phyloP scores from a whole-genome alignment of 2,329 filamentous ascomycete genomes.

The Colletotrichum euphorbiae region DNA sequence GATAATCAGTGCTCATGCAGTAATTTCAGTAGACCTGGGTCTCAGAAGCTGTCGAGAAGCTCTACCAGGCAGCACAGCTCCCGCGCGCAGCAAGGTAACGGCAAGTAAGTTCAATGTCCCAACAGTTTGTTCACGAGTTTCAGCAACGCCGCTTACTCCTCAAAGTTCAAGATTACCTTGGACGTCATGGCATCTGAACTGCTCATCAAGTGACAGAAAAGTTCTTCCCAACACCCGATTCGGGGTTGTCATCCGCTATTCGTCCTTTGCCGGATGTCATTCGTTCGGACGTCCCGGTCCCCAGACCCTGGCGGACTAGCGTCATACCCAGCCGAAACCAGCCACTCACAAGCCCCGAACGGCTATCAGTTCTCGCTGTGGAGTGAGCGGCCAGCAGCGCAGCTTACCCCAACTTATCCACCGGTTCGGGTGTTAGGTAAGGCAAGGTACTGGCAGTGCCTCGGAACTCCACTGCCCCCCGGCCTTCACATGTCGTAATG shows the following conservation, averaged over 20 bases:
- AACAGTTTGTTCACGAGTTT: no score
- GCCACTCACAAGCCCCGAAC: conserved; percentile 28
- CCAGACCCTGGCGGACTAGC: conserved; percentile 21
- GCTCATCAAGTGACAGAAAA: conserved; percentile 29
- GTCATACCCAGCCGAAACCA: conserved; percentile 26
- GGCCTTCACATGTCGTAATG: conserved; percentile 40
- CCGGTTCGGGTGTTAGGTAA: conserved; percentile 36
- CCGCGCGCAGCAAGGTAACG: no score
- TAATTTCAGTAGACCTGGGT: no score
- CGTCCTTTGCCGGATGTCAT: conserved; percentile 24
- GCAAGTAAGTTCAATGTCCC: no score
- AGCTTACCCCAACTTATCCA: conserved; percentile 39
- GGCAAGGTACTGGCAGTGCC: conserved; percentile 24
- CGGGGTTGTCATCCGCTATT: conserved; percentile 17
- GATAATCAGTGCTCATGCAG: no score
- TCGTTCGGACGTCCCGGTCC: conserved; percentile 11
- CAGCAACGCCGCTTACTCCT: no score
- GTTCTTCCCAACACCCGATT: conserved; percentile 16
- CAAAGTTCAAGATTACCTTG: no score
- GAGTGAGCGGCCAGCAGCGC: conserved; percentile 10
- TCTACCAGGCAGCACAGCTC: no score
- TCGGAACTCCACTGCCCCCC: conserved; percentile 38
- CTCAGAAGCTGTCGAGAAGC: no score
- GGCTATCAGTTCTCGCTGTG: conserved; percentile 13
- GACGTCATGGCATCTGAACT: background rate